phyloP scores from a whole-genome alignment of 768 basidiomycete species.

The Cystobasidiopsis lactophilus region DNA sequence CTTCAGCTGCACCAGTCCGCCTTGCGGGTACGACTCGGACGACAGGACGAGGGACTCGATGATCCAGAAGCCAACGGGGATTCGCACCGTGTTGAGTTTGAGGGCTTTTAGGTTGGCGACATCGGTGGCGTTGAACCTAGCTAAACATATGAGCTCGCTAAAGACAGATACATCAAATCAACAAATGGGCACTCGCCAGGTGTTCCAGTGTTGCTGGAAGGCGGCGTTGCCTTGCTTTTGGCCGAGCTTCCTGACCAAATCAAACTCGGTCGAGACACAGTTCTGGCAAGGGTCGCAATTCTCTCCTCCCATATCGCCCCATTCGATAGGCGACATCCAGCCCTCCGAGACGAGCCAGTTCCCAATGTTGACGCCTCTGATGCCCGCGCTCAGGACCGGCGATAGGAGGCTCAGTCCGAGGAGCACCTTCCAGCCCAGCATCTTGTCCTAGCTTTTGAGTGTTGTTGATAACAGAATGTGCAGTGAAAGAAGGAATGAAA shows the following conservation, averaged over 20 bases:
- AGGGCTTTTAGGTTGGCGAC: neutral
- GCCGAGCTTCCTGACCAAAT: neutral
- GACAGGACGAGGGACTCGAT: neutral
- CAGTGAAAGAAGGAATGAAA: too few species aligned
- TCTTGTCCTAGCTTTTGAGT: too few species aligned
- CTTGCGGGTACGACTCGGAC: neutral
- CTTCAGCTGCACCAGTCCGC: neutral
- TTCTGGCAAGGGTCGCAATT: neutral
- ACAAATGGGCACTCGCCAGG: too few species aligned
- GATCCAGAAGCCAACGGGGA: neutral
- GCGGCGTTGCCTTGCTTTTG: neutral
- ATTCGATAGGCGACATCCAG: neutral
- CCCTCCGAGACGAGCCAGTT: neutral
- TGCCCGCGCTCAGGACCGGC: too few species aligned
- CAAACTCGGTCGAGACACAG: neutral
- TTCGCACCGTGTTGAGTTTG: neutral
- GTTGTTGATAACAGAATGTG: too few species aligned
- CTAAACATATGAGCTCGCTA: too few species aligned
- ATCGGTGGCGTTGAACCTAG: neutral
- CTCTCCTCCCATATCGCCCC: neutral
- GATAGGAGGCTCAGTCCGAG: too few species aligned
- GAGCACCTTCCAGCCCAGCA: too few species aligned
- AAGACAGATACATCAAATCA: too few species aligned
- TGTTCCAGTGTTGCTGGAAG: too few species aligned
- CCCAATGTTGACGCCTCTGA: neutral